Conservation (phyloP, 2,329 filamentous ascomycete species). For the Xylaria sp. region DNA sequence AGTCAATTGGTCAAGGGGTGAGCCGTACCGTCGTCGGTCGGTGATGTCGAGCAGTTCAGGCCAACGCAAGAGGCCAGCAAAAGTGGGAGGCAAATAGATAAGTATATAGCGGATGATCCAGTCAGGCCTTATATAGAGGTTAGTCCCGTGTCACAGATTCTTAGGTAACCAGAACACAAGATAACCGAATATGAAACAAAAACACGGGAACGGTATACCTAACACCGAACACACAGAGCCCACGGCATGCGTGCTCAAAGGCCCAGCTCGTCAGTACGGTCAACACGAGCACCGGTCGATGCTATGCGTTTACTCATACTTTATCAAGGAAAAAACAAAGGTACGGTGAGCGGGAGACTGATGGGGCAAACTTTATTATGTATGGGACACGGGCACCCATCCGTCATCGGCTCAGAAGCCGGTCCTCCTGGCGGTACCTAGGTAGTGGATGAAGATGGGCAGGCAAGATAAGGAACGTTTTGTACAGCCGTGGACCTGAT, state of each 20-base stretch:
- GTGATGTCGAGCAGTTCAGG: background rate
- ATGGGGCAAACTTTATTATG: background rate
- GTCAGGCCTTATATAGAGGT: no score
- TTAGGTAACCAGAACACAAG: no score
- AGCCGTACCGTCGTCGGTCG: background rate
- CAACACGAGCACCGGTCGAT: background rate
- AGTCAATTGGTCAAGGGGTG: background rate
- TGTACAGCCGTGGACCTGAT: conserved; percentile 10
- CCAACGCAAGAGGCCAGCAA: background rate
- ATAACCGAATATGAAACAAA: no score
- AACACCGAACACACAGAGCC: background rate
- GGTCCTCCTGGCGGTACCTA: no score
- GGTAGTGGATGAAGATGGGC: conserved; percentile 12
- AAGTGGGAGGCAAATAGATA: no score
- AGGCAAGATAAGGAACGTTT: conserved; percentile 16
- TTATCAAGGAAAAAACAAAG: conserved; percentile 3
- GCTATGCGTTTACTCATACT: background rate
- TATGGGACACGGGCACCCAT: background rate
- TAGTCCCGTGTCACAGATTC: no score
- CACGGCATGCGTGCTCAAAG: background rate
- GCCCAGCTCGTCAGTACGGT: background rate
- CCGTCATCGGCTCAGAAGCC: conserved; percentile 22
- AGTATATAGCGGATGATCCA: no score
- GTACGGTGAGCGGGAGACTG: conserved; percentile 8
- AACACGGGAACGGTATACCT: background rate